Conservation (phyloP, 768 basidiomycete genomes). For the Suillus placidus region DNA sequence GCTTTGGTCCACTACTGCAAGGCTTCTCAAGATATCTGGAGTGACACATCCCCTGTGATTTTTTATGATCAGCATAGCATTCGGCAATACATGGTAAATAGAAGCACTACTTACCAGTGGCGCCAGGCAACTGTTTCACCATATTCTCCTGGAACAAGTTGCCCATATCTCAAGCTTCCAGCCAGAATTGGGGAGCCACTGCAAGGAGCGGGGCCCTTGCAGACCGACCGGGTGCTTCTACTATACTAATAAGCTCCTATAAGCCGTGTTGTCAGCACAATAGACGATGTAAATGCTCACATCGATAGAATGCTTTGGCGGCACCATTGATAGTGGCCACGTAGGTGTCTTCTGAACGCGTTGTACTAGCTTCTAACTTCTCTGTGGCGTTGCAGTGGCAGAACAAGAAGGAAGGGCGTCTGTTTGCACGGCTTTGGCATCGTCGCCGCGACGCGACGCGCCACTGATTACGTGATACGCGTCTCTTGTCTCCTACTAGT, state of each 20-base stretch:
- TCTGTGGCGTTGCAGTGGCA: not conserved
- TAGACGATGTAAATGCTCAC: conserved; percentile 20
- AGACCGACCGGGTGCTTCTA: conserved; percentile 68
- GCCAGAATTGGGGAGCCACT: conserved; percentile 52
- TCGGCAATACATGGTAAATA: not conserved
- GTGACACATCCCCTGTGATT: conserved; percentile 71
- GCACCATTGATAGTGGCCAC: not conserved
- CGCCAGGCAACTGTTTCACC: conserved; percentile 75
- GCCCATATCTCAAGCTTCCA: conserved; percentile 70
- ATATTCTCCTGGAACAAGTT: conserved; percentile 43
- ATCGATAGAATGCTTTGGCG: conserved; percentile 35
- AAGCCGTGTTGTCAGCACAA: not conserved
- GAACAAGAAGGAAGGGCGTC: not conserved
- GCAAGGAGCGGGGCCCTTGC: conserved; percentile 66
- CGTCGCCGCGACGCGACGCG: conserved; percentile 29
- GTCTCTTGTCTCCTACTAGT: conserved; percentile 5
- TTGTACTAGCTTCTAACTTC: not conserved
- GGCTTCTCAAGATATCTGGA: conserved; percentile 50
- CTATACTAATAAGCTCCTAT: conserved; percentile 60
- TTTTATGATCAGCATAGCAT: conserved; percentile 5
- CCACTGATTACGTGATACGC: conserved; percentile 20
- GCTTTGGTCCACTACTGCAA: conserved; percentile 48
- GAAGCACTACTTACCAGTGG: conserved; percentile 59
- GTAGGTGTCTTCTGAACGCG: not conserved
- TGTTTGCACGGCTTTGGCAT: conserved; percentile 26